A percentile compares a stretch with the other conserved stretches of the same genome.
phyloP scores from a whole-genome alignment of 805 yeast genomes.

The Yueomyces sinensis region DNA sequence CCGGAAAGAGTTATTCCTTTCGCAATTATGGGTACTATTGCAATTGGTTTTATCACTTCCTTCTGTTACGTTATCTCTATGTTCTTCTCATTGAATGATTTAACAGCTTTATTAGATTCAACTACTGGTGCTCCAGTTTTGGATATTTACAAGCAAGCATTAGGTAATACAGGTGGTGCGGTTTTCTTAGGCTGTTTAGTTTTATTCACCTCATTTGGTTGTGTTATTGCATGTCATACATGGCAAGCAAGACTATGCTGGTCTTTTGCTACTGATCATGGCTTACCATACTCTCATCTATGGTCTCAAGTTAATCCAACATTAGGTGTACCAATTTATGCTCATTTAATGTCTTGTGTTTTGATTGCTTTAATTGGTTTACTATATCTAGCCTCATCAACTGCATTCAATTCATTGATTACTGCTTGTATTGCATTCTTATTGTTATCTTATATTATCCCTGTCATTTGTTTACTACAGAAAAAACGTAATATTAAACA shows the following conservation, averaged over 20 bases:
- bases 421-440: constrained; percentile 52
- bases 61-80: constrained; percentile 40
- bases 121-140: constrained; percentile 51
- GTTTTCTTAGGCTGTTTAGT: constrained; percentile 38
- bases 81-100: constrained; percentile 49
- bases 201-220: constrained; percentile 45
- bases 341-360: constrained; percentile 43
- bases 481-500: constrained; percentile 31
- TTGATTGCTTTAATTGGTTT: constrained; percentile 43
- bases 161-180: constrained; percentile 44
- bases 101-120: constrained; percentile 34
- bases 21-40: constrained; percentile 53
- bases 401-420: constrained; percentile 56
- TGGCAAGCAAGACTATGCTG: constrained; percentile 63
- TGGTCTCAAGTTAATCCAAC: constrained; percentile 41
- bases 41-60: constrained; percentile 55
- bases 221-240: constrained; percentile 53
- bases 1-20: constrained; percentile 54
- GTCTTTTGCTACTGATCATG: constrained; percentile 63
- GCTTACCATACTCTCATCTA: constrained; percentile 43
- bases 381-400: constrained; percentile 49
- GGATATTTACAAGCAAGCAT: constrained; percentile 50
- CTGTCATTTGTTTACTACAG: constrained; percentile 35
- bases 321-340: constrained; percentile 48
- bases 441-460: constrained; percentile 45